Evolutionary conservation across 1,139 yeast species (phyloP).

Genomic region (Pneumocystis sp.): DNA sequence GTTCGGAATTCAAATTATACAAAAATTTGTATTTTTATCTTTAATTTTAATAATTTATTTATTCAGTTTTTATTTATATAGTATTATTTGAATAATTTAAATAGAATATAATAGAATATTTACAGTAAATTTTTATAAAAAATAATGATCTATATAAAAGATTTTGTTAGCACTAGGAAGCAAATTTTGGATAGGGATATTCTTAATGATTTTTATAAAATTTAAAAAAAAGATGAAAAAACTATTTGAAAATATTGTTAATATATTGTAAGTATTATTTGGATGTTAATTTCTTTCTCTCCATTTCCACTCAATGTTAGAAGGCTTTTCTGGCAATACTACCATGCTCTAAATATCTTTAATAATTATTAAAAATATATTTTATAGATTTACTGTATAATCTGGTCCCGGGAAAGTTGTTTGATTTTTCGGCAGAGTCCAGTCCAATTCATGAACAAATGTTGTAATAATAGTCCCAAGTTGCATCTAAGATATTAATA

Average conservation of each 20-base stretch:
- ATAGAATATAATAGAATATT: not conserved
- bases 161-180: not conserved
- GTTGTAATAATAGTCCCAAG: constrained; percentile 72
- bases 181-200: not conserved
- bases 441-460: constrained; percentile 58
- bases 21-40: not conserved
- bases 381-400: constrained; percentile 28
- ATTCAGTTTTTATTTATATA: not conserved
- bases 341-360: not conserved
- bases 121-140: not conserved
- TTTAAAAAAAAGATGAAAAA: not conserved
- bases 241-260: not conserved
- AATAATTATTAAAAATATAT: not conserved
- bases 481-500: constrained; percentile 29
- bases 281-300: not conserved
- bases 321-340: not conserved
- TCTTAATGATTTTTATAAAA: not conserved
- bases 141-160: not conserved
- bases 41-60: not conserved
- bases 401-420: constrained; percentile 59
- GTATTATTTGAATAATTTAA: not conserved
- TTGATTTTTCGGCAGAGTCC: constrained; percentile 46
- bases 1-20: not conserved
- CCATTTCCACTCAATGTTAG: not conserved
- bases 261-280: not conserved